A percentile compares a stretch with the other conserved stretches of the same genome.
phyloP scores from a whole-genome alignment of 2,329 filamentous ascomycete species.

The Cladosporium sp. region DNA sequence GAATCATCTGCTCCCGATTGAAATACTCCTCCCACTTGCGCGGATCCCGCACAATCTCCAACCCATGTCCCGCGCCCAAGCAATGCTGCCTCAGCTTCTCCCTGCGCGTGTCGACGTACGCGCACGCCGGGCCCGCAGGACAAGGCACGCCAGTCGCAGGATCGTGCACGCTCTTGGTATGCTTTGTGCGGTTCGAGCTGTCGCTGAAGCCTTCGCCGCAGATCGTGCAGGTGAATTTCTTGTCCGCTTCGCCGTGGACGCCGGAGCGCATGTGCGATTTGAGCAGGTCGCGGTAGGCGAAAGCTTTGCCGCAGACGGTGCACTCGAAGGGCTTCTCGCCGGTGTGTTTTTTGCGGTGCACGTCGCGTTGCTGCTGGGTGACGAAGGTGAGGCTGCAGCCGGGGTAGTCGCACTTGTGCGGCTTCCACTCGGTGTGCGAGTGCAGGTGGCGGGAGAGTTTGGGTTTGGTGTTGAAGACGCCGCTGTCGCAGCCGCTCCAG shows the following conservation, averaged over 20 bases:
- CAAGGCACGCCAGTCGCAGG: constrained; percentile 14
- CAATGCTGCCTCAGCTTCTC: constrained; percentile 19
- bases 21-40: constrained; percentile 19
- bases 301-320: constrained; percentile 49
- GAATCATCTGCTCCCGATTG: constrained; percentile 14
- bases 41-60: constrained; percentile 12
- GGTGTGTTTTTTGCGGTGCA: constrained; percentile 67
- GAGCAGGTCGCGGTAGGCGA: constrained; percentile 45
- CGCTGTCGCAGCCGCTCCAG: constrained; percentile 59
- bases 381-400: constrained; percentile 62
- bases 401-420: constrained; percentile 52
- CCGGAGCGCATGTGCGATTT: constrained; percentile 70
- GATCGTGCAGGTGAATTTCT: constrained; percentile 42
- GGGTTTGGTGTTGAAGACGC: constrained; percentile 44
- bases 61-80: constrained; percentile 11
- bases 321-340: constrained; percentile 66
- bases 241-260: constrained; percentile 55
- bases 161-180: constrained; percentile 25
- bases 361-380: constrained; percentile 66
- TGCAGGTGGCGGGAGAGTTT: constrained; percentile 67
- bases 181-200: constrained; percentile 37
- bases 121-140: constrained; percentile 11
- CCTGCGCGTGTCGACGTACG: constrained; percentile 18
- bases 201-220: constrained; percentile 39
- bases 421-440: constrained; percentile 59